phyloP scores from a whole-genome alignment of 208 protist genomes.

The Endotrypanum monterogeii region DNA sequence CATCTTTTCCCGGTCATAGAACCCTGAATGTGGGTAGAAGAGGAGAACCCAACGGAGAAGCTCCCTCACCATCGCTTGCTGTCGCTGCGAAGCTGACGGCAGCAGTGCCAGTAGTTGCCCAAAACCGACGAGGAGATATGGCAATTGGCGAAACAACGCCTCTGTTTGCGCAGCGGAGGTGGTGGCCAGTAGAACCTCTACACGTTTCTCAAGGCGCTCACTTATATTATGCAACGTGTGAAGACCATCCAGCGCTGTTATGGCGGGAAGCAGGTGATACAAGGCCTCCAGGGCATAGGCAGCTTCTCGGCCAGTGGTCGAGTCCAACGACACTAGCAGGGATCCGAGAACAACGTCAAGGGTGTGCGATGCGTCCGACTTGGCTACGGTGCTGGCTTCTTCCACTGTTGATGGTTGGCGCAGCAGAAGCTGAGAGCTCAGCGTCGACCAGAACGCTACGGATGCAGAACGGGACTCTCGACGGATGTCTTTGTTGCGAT shows the following conservation, averaged over 20 bases:
- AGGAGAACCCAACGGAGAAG: conserved; percentile 29
- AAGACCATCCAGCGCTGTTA: neutral
- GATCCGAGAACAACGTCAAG: neutral
- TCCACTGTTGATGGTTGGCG: neutral
- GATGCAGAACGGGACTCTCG: conserved; percentile 42
- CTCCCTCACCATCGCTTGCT: conserved; percentile 6
- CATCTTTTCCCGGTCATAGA: conserved; percentile 30
- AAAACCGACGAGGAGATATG: conserved; percentile 15
- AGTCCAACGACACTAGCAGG: conserved; percentile 3
- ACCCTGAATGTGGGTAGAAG: conserved; percentile 24
- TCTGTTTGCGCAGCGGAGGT: neutral
- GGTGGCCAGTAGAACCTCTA: neutral
- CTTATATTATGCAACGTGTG: neutral
- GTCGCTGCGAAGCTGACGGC: conserved; percentile 24
- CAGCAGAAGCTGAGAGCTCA: conserved; percentile 26
- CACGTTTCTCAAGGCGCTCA: conserved; percentile 3
- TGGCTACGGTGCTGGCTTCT: neutral
- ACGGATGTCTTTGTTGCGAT: conserved; percentile 59
- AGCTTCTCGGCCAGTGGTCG: neutral
- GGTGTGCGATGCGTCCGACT: neutral
- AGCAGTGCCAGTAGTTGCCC: conserved; percentile 26
- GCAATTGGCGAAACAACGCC: conserved; percentile 4
- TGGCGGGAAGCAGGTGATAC: conserved; percentile 16
- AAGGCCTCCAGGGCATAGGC: conserved; percentile 7
- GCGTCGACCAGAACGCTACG: conserved; percentile 36